Percentiles rank a stretch among this genome's conserved stretches.
These are phyloP conservation scores for Aspergillus pseudoterreus DNA, from an alignment of 2,329 filamentous ascomycete genomes.

Conservation along the genomic window DNA sequence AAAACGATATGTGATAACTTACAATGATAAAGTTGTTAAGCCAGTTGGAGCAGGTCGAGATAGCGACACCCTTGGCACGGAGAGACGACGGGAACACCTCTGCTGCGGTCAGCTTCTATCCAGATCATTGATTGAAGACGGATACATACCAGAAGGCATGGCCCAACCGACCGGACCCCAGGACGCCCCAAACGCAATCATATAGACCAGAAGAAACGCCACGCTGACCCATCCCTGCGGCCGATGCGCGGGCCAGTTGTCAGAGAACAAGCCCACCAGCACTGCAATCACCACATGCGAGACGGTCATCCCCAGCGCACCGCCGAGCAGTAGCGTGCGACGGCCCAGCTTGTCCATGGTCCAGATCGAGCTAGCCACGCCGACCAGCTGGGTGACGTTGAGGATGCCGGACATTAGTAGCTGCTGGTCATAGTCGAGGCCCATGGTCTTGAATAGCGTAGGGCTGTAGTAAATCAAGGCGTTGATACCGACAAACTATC, in stretches of 20 bases:
- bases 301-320: conserved; percentile 45
- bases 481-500: conserved; percentile 49
- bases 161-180: conserved; percentile 53
- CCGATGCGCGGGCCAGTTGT: conserved; percentile 50
- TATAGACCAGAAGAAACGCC: conserved; percentile 60
- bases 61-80: conserved; percentile 63
- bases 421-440: conserved; percentile 43
- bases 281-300: conserved; percentile 51
- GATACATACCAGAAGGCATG: conserved; percentile 33
- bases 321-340: conserved; percentile 44
- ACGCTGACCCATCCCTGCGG: conserved; percentile 55
- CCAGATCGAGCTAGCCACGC: conserved; percentile 46
- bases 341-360: conserved; percentile 49
- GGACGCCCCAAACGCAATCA: conserved; percentile 58
- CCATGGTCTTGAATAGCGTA: conserved; percentile 54
- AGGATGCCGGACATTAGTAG: conserved; percentile 53
- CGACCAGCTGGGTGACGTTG: conserved; percentile 49
- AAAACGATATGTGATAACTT: conserved; percentile 19
- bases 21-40: conserved; percentile 61
- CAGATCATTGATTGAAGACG: no score
- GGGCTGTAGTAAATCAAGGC: conserved; percentile 60
- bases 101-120: conserved; percentile 26
- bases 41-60: conserved; percentile 63
- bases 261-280: conserved; percentile 51
- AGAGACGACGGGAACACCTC: conserved; percentile 63